Conservation (phyloP, 306 rosid genomes). For the Trichosanthes cucumerina region DNA sequence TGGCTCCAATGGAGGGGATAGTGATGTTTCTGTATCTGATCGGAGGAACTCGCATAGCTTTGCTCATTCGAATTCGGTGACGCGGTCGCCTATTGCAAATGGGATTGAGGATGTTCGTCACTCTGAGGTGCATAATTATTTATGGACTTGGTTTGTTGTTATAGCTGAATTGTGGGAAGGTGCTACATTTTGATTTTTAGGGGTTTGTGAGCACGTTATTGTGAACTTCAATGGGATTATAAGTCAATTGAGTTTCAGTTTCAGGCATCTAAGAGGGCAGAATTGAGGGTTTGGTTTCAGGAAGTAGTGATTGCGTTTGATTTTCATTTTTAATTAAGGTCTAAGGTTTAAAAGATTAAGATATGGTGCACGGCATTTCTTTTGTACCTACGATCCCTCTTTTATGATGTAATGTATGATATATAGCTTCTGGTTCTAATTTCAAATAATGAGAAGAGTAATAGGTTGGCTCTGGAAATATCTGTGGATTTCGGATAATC, state of each 20-base stretch:
- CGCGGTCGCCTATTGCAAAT: slow-evolving; percentile 41
- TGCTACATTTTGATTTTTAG: slow-evolving; percentile 5
- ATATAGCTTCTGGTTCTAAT: not conserved
- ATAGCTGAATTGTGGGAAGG: not conserved
- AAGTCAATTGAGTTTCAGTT: not conserved
- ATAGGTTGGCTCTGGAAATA: not conserved
- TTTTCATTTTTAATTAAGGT: not conserved
- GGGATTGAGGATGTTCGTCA: slow-evolving; percentile 33
- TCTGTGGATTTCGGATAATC: not conserved
- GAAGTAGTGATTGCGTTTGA: not conserved
- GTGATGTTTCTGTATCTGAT: slow-evolving; percentile 34
- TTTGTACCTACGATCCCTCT: not conserved
- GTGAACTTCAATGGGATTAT: not conserved
- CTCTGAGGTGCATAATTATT: slow-evolving; percentile 40
- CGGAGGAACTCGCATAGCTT: slow-evolving; percentile 61
- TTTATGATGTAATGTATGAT: not conserved
- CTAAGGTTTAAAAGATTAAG: not conserved
- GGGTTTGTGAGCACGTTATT: slow-evolving; percentile 1
- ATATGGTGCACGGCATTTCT: not conserved
- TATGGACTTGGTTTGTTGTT: not conserved
- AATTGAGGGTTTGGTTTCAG: not conserved
- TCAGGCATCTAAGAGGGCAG: not conserved
- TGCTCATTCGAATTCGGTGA: slow-evolving; percentile 33
- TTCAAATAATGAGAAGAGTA: not conserved
- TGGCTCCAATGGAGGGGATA: slow-evolving; percentile 22